Percentiles rank a stretch among this genome's conserved stretches.
These are phyloP conservation scores for Ailanthus altissimus DNA, from an alignment of 345 rosid genomes.

Conservation along the genomic window DNA sequence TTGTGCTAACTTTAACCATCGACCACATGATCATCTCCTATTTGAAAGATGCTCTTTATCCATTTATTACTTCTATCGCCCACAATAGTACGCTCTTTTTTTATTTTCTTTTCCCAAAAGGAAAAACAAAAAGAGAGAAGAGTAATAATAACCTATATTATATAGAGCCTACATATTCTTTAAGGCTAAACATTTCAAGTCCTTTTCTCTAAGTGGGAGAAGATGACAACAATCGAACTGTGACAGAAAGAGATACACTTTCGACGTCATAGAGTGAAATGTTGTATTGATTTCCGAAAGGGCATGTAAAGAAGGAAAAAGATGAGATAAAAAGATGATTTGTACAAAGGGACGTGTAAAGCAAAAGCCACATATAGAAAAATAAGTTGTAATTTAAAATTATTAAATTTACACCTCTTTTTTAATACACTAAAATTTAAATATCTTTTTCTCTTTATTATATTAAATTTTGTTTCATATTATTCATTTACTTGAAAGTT, in stretches of 20 bases:
- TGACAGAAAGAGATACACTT: neutral
- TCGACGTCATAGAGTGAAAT: neutral
- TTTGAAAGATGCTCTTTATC: too few relatives aligned
- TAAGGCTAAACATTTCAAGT: neutral
- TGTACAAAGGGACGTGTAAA: too few relatives aligned
- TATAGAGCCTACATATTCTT: neutral
- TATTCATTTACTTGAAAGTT: too few relatives aligned
- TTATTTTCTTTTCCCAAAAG: too few relatives aligned
- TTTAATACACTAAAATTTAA: too few relatives aligned
- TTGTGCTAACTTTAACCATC: neutral
- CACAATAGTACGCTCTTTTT: neutral
- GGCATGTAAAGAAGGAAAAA: too few relatives aligned
- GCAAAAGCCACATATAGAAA: too few relatives aligned
- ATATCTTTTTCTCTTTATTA: too few relatives aligned
- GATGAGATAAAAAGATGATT: too few relatives aligned
- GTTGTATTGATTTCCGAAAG: neutral
- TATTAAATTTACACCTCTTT: too few relatives aligned
- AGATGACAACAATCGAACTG: neutral
- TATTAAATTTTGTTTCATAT: too few relatives aligned
- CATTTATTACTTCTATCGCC: neutral
- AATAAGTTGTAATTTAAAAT: too few relatives aligned
- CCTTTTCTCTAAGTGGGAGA: neutral
- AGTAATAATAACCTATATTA: neutral
- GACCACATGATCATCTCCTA: constrained; percentile 8
- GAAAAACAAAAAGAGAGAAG: neutral